These are phyloP conservation scores for Medicago arabica DNA, from an alignment of 306 rosid species.

Conservation along the genomic window DNA sequence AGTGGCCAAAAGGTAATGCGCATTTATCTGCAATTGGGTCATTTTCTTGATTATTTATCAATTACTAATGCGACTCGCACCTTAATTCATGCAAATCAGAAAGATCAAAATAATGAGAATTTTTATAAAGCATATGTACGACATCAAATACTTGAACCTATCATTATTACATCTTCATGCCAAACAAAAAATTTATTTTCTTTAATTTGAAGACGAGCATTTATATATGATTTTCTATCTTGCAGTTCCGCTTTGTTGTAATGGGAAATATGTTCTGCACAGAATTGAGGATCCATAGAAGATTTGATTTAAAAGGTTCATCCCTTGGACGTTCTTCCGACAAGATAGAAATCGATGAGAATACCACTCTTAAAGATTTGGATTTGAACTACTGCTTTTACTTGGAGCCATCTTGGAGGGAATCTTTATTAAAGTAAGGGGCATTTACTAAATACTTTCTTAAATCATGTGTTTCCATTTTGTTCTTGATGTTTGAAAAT, in stretches of 20 bases:
- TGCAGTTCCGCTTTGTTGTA: constrained; percentile 98
- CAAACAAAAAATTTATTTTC: constrained; percentile 35
- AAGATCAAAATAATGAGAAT: constrained; percentile 12
- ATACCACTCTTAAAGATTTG: constrained; percentile 95
- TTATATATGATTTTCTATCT: constrained; percentile 33
- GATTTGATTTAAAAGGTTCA: constrained; percentile 96
- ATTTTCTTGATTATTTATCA: constrained; percentile 31
- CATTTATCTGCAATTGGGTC: background rate
- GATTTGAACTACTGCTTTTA: constrained; percentile 84
- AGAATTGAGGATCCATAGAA: constrained; percentile 91
- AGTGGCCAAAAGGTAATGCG: constrained; percentile 91
- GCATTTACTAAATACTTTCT: constrained; percentile 24
- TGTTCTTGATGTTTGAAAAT: constrained; percentile 1
- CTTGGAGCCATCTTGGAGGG: constrained; percentile 98
- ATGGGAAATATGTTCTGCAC: constrained; percentile 99
- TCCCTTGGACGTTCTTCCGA: constrained; percentile 97
- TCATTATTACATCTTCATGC: constrained; percentile 29
- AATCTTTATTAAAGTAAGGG: constrained; percentile 77
- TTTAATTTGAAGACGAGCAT: constrained; percentile 44
- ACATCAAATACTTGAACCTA: constrained; percentile 21
- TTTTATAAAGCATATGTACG: constrained; percentile 17
- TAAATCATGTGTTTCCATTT: constrained; percentile 8
- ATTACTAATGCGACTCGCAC: constrained; percentile 25
- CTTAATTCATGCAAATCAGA: constrained; percentile 12
- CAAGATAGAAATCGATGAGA: constrained; percentile 96